Percentiles rank a stretch among this genome's conserved stretches.
phyloP scores from a whole-genome alignment of 2,329 filamentous ascomycete species.

The Curvularia hawaiiensis region DNA sequence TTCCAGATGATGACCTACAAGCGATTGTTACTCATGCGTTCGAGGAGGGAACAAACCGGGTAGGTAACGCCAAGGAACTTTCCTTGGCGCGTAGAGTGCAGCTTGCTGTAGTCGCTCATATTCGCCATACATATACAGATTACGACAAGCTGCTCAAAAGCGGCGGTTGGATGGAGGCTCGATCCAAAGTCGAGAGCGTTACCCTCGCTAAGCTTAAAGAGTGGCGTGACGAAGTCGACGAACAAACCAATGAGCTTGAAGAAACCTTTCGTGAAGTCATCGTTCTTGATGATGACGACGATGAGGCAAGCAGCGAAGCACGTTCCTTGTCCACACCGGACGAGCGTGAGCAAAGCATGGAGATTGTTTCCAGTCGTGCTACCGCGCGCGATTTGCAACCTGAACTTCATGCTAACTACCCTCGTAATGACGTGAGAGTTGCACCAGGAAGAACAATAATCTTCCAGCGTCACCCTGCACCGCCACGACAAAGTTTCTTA shows the following conservation, averaged over 20 bases:
- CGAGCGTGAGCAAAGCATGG: conserved; percentile 39
- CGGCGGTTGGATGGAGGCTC: conserved; percentile 60
- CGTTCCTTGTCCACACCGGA: conserved; percentile 33
- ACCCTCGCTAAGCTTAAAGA: conserved; percentile 63
- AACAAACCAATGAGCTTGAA: conserved; percentile 60
- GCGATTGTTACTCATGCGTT: conserved; percentile 66
- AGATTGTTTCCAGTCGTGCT: conserved; percentile 41
- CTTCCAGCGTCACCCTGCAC: conserved; percentile 22
- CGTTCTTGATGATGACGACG: conserved; percentile 67
- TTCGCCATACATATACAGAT: conserved; percentile 66
- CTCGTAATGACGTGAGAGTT: conserved; percentile 23
- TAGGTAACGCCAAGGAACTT: conserved; percentile 62
- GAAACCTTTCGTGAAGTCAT: conserved; percentile 69
- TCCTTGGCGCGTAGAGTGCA: conserved; percentile 63
- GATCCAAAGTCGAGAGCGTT: conserved; percentile 59
- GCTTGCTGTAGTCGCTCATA: conserved; percentile 65
- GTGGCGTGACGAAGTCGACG: conserved; percentile 64
- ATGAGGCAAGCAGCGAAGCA: conserved; percentile 53
- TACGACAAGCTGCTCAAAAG: conserved; percentile 64
- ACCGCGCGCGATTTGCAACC: conserved; percentile 41
- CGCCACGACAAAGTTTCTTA: conserved; percentile 10
- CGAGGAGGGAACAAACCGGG: conserved; percentile 62
- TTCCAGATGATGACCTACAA: conserved; percentile 62
- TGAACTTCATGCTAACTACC: conserved; percentile 24
- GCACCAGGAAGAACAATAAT: conserved; percentile 33